Percentiles rank a stretch among this genome's conserved stretches.
These are phyloP conservation scores for Mercurialis annua DNA, from an alignment of 345 rosid genomes.

Conservation along the genomic window DNA sequence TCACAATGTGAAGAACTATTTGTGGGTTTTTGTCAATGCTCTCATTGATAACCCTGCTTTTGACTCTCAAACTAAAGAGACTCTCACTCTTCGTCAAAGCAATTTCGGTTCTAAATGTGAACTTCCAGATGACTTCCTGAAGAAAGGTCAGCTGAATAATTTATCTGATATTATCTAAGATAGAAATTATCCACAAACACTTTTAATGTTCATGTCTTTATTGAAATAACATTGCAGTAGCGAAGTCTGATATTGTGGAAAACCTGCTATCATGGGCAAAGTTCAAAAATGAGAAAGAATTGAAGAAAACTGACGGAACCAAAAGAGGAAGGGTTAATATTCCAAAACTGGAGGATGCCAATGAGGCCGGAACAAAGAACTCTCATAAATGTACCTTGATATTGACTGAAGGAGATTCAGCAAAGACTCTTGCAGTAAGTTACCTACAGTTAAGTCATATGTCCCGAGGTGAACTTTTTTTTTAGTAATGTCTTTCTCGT, in stretches of 20 bases:
- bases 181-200: background rate
- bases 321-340: slow-evolving; percentile 59
- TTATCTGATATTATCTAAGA: background rate
- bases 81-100: slow-evolving; percentile 91
- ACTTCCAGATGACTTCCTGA: slow-evolving; percentile 70
- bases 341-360: slow-evolving; percentile 88
- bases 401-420: slow-evolving; percentile 99
- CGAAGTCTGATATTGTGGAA: slow-evolving; percentile 77
- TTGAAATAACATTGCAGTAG: slow-evolving; percentile 43
- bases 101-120: slow-evolving; percentile 95
- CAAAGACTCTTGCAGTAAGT: slow-evolving; percentile 93
- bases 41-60: slow-evolving; percentile 98
- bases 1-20: slow-evolving; percentile 77
- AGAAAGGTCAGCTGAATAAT: slow-evolving; percentile 52
- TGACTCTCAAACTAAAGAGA: slow-evolving; percentile 99
- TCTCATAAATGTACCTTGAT: slow-evolving; percentile 81
- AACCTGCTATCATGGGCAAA: slow-evolving; percentile 84
- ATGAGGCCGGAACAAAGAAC: slow-evolving; percentile 79
- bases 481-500: slow-evolving; percentile 15
- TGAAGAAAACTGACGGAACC: slow-evolving; percentile 87
- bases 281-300: slow-evolving; percentile 80
- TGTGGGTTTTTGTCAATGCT: slow-evolving; percentile 97
- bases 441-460: background rate
- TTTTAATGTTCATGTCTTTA: background rate
- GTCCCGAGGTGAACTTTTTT: background rate